Conservation (phyloP, 192 early-diverging fungal genomes). For the Backusella parvicylindrica region DNA sequence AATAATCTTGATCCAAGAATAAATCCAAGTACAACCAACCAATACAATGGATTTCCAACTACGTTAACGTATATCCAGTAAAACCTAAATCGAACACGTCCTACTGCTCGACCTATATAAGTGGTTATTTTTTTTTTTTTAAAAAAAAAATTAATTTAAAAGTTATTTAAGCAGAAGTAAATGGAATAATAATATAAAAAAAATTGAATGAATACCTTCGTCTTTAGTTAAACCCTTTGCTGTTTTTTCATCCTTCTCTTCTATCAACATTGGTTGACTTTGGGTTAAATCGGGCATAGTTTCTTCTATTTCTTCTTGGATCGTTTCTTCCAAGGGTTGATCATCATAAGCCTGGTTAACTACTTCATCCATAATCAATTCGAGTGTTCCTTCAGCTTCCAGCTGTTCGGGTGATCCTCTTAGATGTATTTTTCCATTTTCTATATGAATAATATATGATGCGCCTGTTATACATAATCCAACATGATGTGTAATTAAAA, state of each 20-base stretch:
- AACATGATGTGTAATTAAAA: conserved; percentile 88
- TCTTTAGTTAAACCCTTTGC: conserved; percentile 43
- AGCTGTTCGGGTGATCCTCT: conserved; percentile 14
- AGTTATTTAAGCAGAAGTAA: background rate
- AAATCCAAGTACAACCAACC: conserved; percentile 49
- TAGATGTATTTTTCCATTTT: conserved; percentile 43
- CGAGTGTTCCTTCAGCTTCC: conserved; percentile 17
- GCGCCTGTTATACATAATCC: conserved; percentile 54
- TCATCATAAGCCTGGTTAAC: background rate
- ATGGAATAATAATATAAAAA: background rate
- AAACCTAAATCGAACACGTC: conserved; percentile 69
- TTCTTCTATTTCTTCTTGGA: conserved; percentile 16
- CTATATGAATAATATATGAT: conserved; percentile 47
- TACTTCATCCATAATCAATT: conserved; percentile 27
- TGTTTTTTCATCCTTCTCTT: conserved; percentile 10
- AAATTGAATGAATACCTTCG: conserved; percentile 30
- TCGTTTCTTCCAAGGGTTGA: conserved; percentile 5
- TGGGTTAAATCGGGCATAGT: background rate
- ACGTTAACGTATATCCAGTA: conserved; percentile 77
- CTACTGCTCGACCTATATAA: conserved; percentile 55
- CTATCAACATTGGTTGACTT: background rate
- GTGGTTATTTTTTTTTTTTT: background rate
- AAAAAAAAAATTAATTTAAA: background rate
- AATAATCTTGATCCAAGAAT: conserved; percentile 41
- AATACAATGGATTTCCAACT: conserved; percentile 57